These are phyloP conservation scores for Pelargonium nanum DNA, from an alignment of 345 rosid genomes.

Conservation along the genomic window DNA sequence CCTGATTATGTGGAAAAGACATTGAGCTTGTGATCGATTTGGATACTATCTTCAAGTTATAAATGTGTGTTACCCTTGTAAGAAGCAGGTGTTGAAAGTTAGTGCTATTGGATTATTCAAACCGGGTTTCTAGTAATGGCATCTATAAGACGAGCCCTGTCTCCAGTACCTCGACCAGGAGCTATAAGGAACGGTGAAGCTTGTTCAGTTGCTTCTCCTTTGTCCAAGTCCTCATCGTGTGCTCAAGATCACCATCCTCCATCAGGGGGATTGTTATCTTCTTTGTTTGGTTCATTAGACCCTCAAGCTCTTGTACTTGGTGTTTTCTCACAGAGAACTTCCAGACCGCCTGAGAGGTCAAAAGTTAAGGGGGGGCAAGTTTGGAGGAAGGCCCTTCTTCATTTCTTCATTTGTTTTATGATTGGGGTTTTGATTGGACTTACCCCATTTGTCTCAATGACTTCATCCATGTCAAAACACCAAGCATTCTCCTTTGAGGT, in stretches of 20 bases:
- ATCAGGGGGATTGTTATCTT: slow-evolving; percentile 29
- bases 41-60: not conserved
- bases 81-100: not conserved
- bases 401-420: slow-evolving; percentile 41
- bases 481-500: slow-evolving; percentile 34
- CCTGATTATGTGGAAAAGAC: not conserved
- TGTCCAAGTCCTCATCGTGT: slow-evolving; percentile 37
- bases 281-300: slow-evolving; percentile 28
- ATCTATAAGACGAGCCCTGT: slow-evolving; percentile 48
- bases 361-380: slow-evolving; percentile 35
- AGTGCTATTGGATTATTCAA: not conserved
- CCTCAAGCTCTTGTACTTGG: slow-evolving; percentile 27
- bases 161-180: slow-evolving; percentile 45
- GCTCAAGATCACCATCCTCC: slow-evolving; percentile 21
- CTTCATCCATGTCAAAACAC: slow-evolving; percentile 23
- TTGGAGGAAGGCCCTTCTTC: slow-evolving; percentile 44
- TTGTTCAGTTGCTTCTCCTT: slow-evolving; percentile 41
- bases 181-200: slow-evolving; percentile 33
- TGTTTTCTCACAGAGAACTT: slow-evolving; percentile 26
- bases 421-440: slow-evolving; percentile 44
- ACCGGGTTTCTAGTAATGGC: slow-evolving; percentile 31
- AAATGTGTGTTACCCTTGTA: not conserved
- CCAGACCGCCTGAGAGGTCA: slow-evolving; percentile 33
- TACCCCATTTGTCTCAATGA: slow-evolving; percentile 28
- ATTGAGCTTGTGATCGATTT: not conserved